Conservation (phyloP, 164 flowering plant genomes). For the Warburgia ugandensis region DNA sequence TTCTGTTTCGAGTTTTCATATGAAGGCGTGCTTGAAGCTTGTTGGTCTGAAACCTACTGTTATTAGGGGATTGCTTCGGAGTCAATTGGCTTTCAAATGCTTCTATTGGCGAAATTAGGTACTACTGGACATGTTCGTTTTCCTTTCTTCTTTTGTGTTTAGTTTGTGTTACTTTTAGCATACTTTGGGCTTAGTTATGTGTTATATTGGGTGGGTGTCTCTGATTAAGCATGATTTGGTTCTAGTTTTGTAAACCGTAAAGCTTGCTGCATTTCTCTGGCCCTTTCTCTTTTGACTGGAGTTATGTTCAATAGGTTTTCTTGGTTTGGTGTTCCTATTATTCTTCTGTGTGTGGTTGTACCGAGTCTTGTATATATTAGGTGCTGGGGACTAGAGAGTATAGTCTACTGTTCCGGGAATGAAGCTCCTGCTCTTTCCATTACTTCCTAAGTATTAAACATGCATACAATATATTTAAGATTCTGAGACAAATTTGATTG, state of each 20-base stretch:
- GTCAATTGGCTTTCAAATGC: slow-evolving; percentile 55
- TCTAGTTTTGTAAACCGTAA: background rate
- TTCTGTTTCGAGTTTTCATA: slow-evolving; percentile 55
- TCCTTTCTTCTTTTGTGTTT: background rate
- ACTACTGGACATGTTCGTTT: background rate
- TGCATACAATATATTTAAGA: too few species aligned
- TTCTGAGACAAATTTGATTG: too few species aligned
- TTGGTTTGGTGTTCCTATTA: background rate
- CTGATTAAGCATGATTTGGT: too few species aligned
- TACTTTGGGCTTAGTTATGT: background rate
- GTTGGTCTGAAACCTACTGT: slow-evolving; percentile 50
- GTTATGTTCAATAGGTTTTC: background rate
- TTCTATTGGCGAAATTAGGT: slow-evolving; percentile 24
- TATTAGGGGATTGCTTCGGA: slow-evolving; percentile 78
- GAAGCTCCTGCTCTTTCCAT: too few species aligned
- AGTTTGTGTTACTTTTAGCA: background rate
- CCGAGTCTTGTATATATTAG: background rate
- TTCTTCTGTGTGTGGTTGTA: background rate
- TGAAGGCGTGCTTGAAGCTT: slow-evolving; percentile 62
- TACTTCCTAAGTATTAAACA: too few species aligned
- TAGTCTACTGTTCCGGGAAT: too few species aligned
- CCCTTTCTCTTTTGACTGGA: background rate
- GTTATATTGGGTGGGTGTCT: too few species aligned
- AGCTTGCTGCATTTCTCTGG: background rate
- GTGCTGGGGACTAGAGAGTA: too few species aligned